These are phyloP conservation scores for Lipomyces yamanashiensis DNA, from an alignment of 805 yeast species.

Conservation along the genomic window DNA sequence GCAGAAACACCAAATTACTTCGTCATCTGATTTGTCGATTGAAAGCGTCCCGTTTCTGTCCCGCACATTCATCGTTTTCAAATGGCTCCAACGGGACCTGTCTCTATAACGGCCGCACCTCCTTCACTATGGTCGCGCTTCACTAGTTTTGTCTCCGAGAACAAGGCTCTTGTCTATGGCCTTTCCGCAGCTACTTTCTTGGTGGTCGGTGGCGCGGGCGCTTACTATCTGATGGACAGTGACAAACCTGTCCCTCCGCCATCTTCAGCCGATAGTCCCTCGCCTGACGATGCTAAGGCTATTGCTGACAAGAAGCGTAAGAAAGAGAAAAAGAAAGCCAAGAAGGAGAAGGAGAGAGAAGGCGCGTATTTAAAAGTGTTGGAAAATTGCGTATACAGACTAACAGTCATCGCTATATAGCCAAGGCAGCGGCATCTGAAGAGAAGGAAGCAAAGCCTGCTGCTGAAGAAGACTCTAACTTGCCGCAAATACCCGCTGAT, in stretches of 20 bases:
- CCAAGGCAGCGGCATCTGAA: constrained; percentile 4
- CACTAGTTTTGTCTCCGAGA: constrained; percentile 35
- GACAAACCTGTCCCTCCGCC: constrained; percentile 16
- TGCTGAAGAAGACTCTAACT: neutral
- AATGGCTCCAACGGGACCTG: constrained; percentile 30
- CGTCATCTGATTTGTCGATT: neutral
- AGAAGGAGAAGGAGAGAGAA: constrained; percentile 28
- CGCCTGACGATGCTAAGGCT: constrained; percentile 14
- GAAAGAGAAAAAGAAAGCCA: constrained; percentile 32
- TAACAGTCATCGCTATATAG: neutral
- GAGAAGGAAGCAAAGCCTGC: constrained; percentile 10
- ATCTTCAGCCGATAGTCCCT: neutral
- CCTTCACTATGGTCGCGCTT: constrained; percentile 31
- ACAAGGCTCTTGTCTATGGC: constrained; percentile 37
- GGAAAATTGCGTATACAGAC: too few relatives aligned
- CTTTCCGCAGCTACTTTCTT: constrained; percentile 33
- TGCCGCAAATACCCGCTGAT: constrained; percentile 29
- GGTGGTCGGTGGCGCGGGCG: constrained; percentile 38
- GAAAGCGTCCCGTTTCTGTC: neutral
- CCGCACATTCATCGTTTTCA: neutral
- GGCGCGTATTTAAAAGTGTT: constrained; percentile 4
- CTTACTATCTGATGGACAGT: constrained; percentile 34
- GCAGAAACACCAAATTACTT: neutral
- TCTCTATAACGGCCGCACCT: constrained; percentile 22
- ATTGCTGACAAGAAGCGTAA: constrained; percentile 26